A percentile compares a stretch with the other conserved stretches of the same genome.
Evolutionary conservation across 805 yeast species (phyloP).

Genomic region (Scheffersomyces stipitis): DNA sequence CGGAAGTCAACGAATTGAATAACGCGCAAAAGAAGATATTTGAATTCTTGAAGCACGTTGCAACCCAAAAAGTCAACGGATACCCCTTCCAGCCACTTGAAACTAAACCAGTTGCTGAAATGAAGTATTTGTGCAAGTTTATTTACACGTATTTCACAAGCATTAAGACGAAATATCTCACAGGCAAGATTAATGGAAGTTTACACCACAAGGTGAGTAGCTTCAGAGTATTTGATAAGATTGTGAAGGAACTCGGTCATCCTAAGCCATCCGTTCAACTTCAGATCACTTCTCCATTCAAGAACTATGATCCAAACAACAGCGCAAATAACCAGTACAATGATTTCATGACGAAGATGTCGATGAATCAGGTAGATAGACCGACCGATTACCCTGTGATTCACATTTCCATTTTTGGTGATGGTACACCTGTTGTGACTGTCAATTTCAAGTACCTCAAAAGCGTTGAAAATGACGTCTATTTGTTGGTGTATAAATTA

Average conservation of each 20-base stretch:
- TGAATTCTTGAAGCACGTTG: conserved; percentile 25
- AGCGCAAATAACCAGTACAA: conserved; percentile 51
- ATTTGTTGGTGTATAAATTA: conserved; percentile 55
- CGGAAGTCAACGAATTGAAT: conserved; percentile 40
- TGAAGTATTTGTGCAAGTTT: conserved; percentile 41
- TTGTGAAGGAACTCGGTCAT: conserved; percentile 53
- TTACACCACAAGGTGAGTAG: conserved; percentile 21
- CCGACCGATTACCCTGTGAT: conserved; percentile 47
- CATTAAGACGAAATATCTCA: conserved; percentile 30
- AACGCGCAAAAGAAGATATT: conserved; percentile 27
- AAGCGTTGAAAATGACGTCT: conserved; percentile 41
- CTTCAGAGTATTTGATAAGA: conserved; percentile 45
- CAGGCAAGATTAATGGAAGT: conserved; percentile 12
- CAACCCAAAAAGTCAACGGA: conserved; percentile 11
- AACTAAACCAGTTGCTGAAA: conserved; percentile 34
- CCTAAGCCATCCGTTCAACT: conserved; percentile 57
- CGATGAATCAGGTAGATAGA: conserved; percentile 52
- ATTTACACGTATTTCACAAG: conserved; percentile 32
- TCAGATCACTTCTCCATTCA: conserved; percentile 55
- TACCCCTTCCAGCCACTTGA: conserved; percentile 10
- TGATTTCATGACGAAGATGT: conserved; percentile 72
- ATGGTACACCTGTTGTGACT: conserved; percentile 70
- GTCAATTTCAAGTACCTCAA: conserved; percentile 40
- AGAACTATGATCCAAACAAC: conserved; percentile 38
- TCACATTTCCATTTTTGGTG: conserved; percentile 64